phyloP scores from a whole-genome alignment of 345 rosid species.

The Salix brachista region DNA sequence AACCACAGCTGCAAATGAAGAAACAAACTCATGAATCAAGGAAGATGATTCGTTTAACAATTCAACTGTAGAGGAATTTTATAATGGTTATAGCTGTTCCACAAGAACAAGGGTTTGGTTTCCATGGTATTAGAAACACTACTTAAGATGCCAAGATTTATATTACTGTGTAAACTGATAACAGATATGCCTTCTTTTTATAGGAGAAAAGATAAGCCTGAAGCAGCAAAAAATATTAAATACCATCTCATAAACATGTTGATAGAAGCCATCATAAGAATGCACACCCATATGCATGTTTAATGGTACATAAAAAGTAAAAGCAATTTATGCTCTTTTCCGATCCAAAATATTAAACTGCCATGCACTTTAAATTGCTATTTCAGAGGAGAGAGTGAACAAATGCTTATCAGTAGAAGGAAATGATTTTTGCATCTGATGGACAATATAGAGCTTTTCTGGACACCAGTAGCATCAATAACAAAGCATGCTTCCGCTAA shows the following conservation, averaged over 20 bases:
- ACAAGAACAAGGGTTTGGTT: neutral
- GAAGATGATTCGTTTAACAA: neutral
- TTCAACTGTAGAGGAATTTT: neutral
- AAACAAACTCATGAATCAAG: conserved; percentile 5
- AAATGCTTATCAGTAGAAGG: neutral
- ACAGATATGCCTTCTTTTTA: too few relatives aligned
- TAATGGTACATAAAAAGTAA: too few relatives aligned
- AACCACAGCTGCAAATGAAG: conserved; percentile 69
- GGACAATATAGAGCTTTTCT: neutral
- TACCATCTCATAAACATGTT: too few relatives aligned
- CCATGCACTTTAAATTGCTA: too few relatives aligned
- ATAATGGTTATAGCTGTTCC: neutral
- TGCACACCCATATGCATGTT: neutral
- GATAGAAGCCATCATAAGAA: neutral
- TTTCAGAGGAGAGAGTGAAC: too few relatives aligned
- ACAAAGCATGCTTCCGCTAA: neutral
- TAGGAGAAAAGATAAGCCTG: too few relatives aligned
- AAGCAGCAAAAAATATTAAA: neutral
- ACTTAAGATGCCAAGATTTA: neutral
- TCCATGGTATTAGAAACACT: neutral
- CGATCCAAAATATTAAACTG: too few relatives aligned
- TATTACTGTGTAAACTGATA: too few relatives aligned
- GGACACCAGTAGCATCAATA: neutral
- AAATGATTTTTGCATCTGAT: neutral
- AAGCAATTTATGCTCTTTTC: too few relatives aligned